Evolutionary conservation across 306 rosid species (phyloP).

Genomic region (Boehmeria nivea): DNA sequence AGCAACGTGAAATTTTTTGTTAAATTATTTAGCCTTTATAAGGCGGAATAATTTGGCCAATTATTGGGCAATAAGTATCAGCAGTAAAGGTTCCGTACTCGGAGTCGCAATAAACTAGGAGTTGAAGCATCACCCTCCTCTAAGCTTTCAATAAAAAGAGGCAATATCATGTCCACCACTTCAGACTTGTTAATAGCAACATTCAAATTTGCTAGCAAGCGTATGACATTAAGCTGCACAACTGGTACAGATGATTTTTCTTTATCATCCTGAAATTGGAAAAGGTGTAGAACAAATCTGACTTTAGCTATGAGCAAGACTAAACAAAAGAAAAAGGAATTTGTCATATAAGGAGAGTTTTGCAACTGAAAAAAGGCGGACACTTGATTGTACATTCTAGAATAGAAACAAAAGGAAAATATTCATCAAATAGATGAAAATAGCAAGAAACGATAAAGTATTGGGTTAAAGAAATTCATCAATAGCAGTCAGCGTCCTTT

Average conservation of each 20-base stretch:
- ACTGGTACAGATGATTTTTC: slow-evolving; percentile 74
- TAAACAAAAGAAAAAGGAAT: too few relatives aligned
- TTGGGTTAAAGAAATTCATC: too few relatives aligned
- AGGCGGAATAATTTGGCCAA: slow-evolving; percentile 12
- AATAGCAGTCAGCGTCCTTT: too few relatives aligned
- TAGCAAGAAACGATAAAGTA: too few relatives aligned
- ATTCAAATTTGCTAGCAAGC: slow-evolving; percentile 71
- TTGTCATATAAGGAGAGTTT: too few relatives aligned
- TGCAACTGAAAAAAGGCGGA: too few relatives aligned
- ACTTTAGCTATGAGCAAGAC: too few relatives aligned
- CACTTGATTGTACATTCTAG: too few relatives aligned
- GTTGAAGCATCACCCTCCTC: slow-evolving; percentile 98
- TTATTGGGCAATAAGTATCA: slow-evolving; percentile 13
- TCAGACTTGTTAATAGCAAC: slow-evolving; percentile 76
- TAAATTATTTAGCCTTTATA: not conserved
- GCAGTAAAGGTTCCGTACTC: slow-evolving; percentile 53
- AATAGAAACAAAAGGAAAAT: too few relatives aligned
- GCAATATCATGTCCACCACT: slow-evolving; percentile 82
- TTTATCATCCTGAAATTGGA: slow-evolving; percentile 65
- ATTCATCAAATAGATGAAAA: too few relatives aligned
- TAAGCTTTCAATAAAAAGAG: slow-evolving; percentile 87
- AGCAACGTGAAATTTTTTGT: slow-evolving; percentile 19
- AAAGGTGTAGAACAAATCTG: slow-evolving; percentile 18
- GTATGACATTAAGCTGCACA: slow-evolving; percentile 84
- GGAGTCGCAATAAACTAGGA: slow-evolving; percentile 90